Evolutionary conservation across 1,139 yeast genomes (phyloP).

Genomic region (Yamadazyma spencermartinsiae): DNA sequence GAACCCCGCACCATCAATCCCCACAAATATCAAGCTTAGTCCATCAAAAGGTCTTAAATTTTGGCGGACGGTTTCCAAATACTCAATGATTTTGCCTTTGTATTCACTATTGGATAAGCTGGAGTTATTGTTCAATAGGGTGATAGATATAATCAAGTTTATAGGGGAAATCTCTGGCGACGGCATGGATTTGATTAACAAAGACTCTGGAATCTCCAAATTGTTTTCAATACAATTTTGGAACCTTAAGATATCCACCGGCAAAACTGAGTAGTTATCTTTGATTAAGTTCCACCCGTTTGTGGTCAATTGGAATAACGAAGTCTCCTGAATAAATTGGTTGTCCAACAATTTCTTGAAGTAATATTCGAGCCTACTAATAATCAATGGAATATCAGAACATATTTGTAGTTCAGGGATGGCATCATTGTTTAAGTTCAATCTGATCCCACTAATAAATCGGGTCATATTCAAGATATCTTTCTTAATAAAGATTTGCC

Average conservation of each 20-base stretch:
- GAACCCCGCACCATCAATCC: slow-evolving; percentile 42
- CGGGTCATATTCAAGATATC: slow-evolving; percentile 36
- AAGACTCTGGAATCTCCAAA: slow-evolving; percentile 37
- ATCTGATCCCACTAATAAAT: slow-evolving; percentile 26
- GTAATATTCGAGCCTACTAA: slow-evolving; percentile 43
- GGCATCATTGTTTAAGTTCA: slow-evolving; percentile 40
- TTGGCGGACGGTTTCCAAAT: slow-evolving; percentile 27
- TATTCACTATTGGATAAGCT: slow-evolving; percentile 34
- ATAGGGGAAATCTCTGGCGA: slow-evolving; percentile 42
- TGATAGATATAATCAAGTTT: slow-evolving; percentile 49
- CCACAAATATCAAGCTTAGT: slow-evolving; percentile 56
- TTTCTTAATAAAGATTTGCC: slow-evolving; percentile 25
- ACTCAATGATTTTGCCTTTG: slow-evolving; percentile 24
- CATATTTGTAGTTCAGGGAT: slow-evolving; percentile 48
- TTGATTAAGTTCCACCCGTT: slow-evolving; percentile 48
- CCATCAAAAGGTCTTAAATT: slow-evolving; percentile 45
- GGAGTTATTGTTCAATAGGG: slow-evolving; percentile 34
- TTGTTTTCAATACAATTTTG: slow-evolving; percentile 35
- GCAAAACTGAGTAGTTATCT: slow-evolving; percentile 27
- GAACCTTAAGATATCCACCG: slow-evolving; percentile 40
- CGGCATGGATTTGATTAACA: slow-evolving; percentile 39
- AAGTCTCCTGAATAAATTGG: slow-evolving; percentile 22
- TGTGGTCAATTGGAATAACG: slow-evolving; percentile 49
- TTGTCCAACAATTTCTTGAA: slow-evolving; percentile 20
- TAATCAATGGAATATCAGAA: slow-evolving; percentile 33